Conservation (phyloP, 805 yeast species). For the Zygosaccharomyces kombuchaensis region DNA sequence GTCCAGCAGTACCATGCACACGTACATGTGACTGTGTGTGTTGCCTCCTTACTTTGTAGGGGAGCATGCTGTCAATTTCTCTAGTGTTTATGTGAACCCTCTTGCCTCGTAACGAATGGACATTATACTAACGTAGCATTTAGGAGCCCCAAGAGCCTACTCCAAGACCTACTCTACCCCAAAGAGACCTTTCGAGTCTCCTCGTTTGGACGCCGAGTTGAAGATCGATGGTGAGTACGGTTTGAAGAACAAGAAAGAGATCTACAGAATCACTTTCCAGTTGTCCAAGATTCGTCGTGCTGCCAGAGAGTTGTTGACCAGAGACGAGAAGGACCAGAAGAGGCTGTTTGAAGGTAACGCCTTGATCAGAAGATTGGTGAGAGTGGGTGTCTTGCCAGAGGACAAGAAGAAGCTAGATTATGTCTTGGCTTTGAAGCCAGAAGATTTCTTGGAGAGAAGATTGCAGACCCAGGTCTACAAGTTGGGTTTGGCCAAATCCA, state of each 20-base stretch:
- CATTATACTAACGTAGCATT: conserved; percentile 14
- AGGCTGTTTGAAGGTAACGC: conserved; percentile 99
- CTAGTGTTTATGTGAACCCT: conserved; percentile 17
- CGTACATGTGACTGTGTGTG: neutral
- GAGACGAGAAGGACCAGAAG: conserved; percentile 99
- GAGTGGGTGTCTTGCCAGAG: conserved; percentile 98
- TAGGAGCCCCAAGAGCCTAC: conserved; percentile 98
- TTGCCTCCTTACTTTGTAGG: neutral
- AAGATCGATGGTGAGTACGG: conserved; percentile 99
- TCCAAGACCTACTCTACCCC: conserved; percentile 99
- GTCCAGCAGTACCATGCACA: neutral
- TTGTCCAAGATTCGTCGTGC: conserved; percentile 99
- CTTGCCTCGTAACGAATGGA: conserved; percentile 14
- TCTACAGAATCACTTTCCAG: conserved; percentile 99
- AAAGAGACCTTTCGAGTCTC: conserved; percentile 98
- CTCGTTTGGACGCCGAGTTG: conserved; percentile 99
- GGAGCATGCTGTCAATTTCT: conserved; percentile 5
- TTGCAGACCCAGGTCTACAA: conserved; percentile 99
- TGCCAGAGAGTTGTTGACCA: conserved; percentile 99
- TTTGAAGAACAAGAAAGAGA: conserved; percentile 99
- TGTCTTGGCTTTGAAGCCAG: conserved; percentile 95
- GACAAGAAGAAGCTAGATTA: conserved; percentile 99
- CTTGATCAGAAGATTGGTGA: conserved; percentile 98
- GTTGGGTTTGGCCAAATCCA: conserved; percentile 98
- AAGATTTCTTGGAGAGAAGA: conserved; percentile 99